Evolutionary conservation across 768 basidiomycete genomes (phyloP), one percentile per base, ranked within the genome.

Genomic region (button mushroom (Agaricus bisporus)): DNA sequence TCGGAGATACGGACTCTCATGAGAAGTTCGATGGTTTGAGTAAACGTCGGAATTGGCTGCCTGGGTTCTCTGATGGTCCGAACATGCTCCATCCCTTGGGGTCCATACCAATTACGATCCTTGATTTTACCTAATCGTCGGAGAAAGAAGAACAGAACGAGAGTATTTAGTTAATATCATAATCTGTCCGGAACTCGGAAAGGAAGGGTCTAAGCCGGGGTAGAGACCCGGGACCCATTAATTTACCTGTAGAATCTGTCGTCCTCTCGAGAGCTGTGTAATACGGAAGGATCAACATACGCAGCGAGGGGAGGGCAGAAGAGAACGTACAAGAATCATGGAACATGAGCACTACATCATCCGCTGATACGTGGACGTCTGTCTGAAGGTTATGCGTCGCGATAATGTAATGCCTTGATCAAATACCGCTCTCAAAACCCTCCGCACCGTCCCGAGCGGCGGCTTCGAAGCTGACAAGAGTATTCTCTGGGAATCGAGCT

Each of bases 351-450:
- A 98, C 86, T 38, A 90, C 81, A 63, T 83, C 78, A 68, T 99
- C 95, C 59, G 73, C 71, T 35, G 95, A 91, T 62, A 95, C 86
- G 70, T 98, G 95, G 63, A 98, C 92, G 82, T 97, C 95, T 95
- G 81, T 25, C 17, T 17, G 62, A 63, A 61, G 65, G 67, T 82
- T 85, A 76, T 82, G 81, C 85, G 75, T 83, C 71, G 75, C 70
- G 69, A 57, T 58, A 52, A 59, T 61, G 62, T 67, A 68, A 65
- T 61, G 66, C 63, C 65, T 59, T 61, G 51, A 51, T 58, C 74
- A 71, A 82, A 72, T 94, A 97, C 95, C 95, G 68, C 91, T 94
- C 80, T 99, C 95, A 64, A 99, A 95, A 61, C 78, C 95, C 67
- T 99, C 93, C 43, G 93, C 88, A 56, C 95, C 95, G 73, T 97